A percentile compares a stretch with the other conserved stretches of the same genome.
phyloP scores from a whole-genome alignment of 176 grass and related monocot species.

The Tillandsia fasciculata region DNA sequence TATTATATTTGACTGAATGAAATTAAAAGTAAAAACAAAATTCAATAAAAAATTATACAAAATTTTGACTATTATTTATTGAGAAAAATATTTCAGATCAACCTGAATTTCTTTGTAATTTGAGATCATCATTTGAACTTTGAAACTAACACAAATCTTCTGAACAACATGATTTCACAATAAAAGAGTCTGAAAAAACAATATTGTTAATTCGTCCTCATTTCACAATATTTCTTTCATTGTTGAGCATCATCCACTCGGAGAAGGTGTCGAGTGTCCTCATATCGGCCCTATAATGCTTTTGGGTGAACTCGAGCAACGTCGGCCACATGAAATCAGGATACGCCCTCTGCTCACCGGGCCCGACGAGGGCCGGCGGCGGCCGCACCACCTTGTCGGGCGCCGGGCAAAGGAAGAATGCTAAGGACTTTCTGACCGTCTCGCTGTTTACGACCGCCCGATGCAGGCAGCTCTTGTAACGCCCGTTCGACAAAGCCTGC shows the following conservation, averaged over 20 bases:
- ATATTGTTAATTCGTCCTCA: background rate
- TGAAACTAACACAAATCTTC: too few relatives aligned
- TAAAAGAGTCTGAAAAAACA: too few relatives aligned
- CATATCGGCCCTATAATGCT: conserved; percentile 81
- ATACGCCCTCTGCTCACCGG: conserved; percentile 39
- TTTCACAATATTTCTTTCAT: background rate
- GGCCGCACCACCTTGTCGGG: conserved; percentile 30
- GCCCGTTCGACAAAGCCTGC: conserved; percentile 34
- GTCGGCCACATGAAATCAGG: conserved; percentile 93
- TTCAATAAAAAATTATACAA: too few relatives aligned
- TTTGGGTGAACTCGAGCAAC: conserved; percentile 87
- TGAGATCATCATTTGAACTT: too few relatives aligned
- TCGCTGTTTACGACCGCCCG: conserved; percentile 32
- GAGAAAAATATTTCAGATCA: too few relatives aligned
- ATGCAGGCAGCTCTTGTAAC: conserved; percentile 49
- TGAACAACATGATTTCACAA: too few relatives aligned
- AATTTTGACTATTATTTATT: too few relatives aligned
- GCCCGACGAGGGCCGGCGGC: conserved; percentile 40
- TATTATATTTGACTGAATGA: too few relatives aligned
- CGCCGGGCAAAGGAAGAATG: conserved; percentile 45
- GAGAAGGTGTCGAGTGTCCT: conserved; percentile 76
- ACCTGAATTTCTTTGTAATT: too few relatives aligned
- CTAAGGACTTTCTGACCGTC: conserved; percentile 20
- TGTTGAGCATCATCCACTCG: conserved; percentile 39
- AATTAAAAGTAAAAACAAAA: too few relatives aligned